These are phyloP conservation scores for Abrus precatorius DNA, from an alignment of 306 rosid species.

Conservation along the genomic window DNA sequence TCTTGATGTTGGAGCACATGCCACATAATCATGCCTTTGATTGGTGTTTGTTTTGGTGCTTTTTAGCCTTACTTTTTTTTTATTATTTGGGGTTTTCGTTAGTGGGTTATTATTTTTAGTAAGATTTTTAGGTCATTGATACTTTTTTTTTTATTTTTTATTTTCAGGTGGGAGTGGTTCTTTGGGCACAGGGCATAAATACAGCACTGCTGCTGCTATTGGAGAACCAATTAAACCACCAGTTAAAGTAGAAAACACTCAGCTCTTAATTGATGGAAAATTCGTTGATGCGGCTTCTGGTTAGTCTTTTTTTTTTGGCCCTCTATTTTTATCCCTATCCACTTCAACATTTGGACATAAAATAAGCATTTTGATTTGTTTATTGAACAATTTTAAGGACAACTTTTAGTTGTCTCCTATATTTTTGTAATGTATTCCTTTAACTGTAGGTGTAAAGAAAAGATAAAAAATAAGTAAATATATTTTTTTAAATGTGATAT, in stretches of 20 bases:
- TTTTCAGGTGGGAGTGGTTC: conserved; percentile 54
- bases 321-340: background rate
- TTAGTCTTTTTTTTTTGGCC: conserved; percentile 36
- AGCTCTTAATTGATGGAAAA: conserved; percentile 75
- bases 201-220: conserved; percentile 66
- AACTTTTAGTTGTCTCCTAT: too few relatives aligned
- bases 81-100: background rate
- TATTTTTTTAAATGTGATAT: too few relatives aligned
- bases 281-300: conserved; percentile 80
- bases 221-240: conserved; percentile 70
- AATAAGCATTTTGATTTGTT: background rate
- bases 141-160: background rate
- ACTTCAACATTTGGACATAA: background rate
- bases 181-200: conserved; percentile 54
- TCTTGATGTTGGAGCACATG: background rate
- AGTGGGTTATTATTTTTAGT: background rate
- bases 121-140: background rate
- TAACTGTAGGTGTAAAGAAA: too few relatives aligned
- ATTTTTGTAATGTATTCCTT: too few relatives aligned
- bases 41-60: background rate
- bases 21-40: background rate
- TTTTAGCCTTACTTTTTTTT: conserved; percentile 1
- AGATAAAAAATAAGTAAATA: too few relatives aligned
- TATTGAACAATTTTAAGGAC: too few relatives aligned
- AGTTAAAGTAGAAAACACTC: conserved; percentile 55